These are phyloP conservation scores for Salisapilia sapeloensis DNA, from an alignment of 352 stramenopile genomes.

Conservation along the genomic window DNA sequence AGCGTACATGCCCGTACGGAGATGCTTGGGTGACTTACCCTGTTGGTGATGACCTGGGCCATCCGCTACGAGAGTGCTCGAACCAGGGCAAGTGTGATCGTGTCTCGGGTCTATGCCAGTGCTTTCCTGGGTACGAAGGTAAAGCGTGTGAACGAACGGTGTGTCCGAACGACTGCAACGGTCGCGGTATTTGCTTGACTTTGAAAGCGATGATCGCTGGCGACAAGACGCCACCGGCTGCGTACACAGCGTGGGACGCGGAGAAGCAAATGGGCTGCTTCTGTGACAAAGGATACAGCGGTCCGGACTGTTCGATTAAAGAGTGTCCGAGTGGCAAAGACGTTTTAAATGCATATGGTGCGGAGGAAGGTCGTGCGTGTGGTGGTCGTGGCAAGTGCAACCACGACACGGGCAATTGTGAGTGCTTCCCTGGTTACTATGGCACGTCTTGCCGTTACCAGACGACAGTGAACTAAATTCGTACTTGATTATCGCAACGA, in stretches of 20 bases:
- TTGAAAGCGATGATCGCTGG: constrained; percentile 65
- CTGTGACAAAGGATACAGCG: constrained; percentile 89
- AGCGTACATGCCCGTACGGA: constrained; percentile 60
- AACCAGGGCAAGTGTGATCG: constrained; percentile 88
- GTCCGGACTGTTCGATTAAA: constrained; percentile 90
- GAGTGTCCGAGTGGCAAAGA: constrained; percentile 88
- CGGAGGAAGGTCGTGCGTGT: constrained; percentile 71
- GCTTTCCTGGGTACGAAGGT: constrained; percentile 80
- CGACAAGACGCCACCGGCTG: background rate
- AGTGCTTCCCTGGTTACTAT: constrained; percentile 92
- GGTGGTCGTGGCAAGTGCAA: constrained; percentile 92
- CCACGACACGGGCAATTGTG: constrained; percentile 84
- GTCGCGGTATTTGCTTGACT: constrained; percentile 87
- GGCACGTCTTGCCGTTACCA: constrained; percentile 82
- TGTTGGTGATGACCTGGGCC: constrained; percentile 45
- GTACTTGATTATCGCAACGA: constrained; percentile 1
- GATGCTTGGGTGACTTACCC: constrained; percentile 43
- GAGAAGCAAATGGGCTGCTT: constrained; percentile 89
- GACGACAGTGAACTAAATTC: constrained; percentile 57
- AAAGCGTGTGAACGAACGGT: constrained; percentile 84
- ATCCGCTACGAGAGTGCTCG: constrained; percentile 84
- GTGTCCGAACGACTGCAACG: constrained; percentile 92
- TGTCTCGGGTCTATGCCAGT: constrained; percentile 78
- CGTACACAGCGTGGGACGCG: constrained; percentile 80
- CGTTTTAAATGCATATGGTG: constrained; percentile 77